Base-by-base conservation (phyloP, 495 filamentous ascomycete genomes). In the Hypoxylon fragiforme region DNA sequence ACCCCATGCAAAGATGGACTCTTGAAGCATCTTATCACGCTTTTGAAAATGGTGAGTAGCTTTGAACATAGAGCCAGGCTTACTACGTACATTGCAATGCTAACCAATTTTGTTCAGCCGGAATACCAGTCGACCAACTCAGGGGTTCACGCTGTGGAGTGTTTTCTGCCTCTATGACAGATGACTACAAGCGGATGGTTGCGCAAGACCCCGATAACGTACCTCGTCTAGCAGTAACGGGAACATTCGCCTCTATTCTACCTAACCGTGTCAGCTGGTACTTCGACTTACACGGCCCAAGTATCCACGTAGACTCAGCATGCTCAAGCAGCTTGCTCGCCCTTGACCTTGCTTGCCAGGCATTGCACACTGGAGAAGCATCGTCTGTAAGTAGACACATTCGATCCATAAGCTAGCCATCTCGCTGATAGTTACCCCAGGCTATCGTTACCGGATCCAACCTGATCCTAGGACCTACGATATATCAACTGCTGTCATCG, bases 261-360 rank as follows among this genome's bases (percentile, higher is more conserved):
- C 71, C 77, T 14, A 81, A 82, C 49, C 80, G 89, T 3, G 68
- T 79, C 15, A 72, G 77, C 7, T 74, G 75, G 38, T 77, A 70
- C 26, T 79, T 77, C 43, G 73, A 72, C 28, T 62, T 72, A 50
- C 62, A 70, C 12, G 73, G 76, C 5, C 68, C 67, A 0, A 65
- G 84, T 45, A 82, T 85, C 62, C 88, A 82, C 35, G 74, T 91
- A 19, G 86, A 91, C 64, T 89, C 89, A 0, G 89, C 89, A 14
- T 94, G 89, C 65, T 91, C 88, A 6, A 87, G 83, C n/a, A 88
- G 85, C 21, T 44, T 76, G 44, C 46, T 73, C 1, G 74, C 73
- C 0, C 36, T 76, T 3, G 74, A 91, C 56, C 70, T 88, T 26
- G 89, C 89, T n/a, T 91, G 89, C 59, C 89, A 87, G 54, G 79